Conservation (phyloP, 495 filamentous ascomycete genomes). For the Aspergillus conjunctus region DNA sequence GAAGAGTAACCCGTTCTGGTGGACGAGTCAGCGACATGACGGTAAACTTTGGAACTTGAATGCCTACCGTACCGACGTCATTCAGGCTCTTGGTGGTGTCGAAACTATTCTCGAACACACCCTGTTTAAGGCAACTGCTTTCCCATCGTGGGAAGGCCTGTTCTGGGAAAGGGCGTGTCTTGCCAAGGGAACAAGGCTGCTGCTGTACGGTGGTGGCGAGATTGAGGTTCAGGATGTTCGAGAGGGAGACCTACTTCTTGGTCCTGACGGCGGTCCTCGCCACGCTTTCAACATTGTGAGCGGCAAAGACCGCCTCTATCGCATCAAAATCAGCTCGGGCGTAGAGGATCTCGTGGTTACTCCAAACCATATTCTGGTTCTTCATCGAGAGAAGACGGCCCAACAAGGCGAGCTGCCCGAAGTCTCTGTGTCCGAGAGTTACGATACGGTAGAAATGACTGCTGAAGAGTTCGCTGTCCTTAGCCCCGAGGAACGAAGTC, state of each 20-base stretch:
- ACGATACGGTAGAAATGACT: slow-evolving; percentile 46
- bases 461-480: slow-evolving; percentile 45
- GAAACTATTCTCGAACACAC: slow-evolving; percentile 99
- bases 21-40: slow-evolving; percentile 97
- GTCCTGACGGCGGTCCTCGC: slow-evolving; percentile 49
- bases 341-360: slow-evolving; percentile 52
- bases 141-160: slow-evolving; percentile 97
- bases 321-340: slow-evolving; percentile 37
- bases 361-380: slow-evolving; percentile 50
- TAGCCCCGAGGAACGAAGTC: slow-evolving; percentile 28
- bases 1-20: slow-evolving; percentile 99
- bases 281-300: slow-evolving; percentile 52
- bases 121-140: slow-evolving; percentile 97
- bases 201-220: slow-evolving; percentile 43
- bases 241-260: slow-evolving; percentile 51
- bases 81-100: slow-evolving; percentile 98
- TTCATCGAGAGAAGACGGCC: slow-evolving; percentile 36
- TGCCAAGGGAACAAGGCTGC: slow-evolving; percentile 40
- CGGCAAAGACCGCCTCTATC: slow-evolving; percentile 48
- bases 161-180: slow-evolving; percentile 91
- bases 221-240: slow-evolving; percentile 50
- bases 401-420: slow-evolving; percentile 11
- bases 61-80: slow-evolving; percentile 97
- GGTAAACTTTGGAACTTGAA: slow-evolving; percentile 99
- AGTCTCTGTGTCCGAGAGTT: slow-evolving; percentile 22